Evolutionary conservation across 2,329 filamentous ascomycete species (phyloP).

Genomic region (Diaporthe citri): DNA sequence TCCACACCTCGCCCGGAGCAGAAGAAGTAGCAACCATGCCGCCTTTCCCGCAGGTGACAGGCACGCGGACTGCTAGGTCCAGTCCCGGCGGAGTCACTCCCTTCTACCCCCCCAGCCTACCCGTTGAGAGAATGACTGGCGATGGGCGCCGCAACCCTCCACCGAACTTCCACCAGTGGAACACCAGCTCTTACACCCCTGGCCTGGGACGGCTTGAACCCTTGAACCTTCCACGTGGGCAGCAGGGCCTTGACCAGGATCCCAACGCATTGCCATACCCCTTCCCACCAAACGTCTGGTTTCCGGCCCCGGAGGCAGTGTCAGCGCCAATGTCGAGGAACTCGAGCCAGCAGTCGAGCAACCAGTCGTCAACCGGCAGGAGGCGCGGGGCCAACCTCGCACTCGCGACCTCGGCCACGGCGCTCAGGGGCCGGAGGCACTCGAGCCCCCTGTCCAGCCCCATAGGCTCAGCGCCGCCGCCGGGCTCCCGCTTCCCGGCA

Average conservation of each 20-base stretch:
- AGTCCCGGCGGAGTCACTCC: constrained; percentile 47
- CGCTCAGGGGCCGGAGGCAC: constrained; percentile 12
- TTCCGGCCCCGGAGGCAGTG: constrained; percentile 54
- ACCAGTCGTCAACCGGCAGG: constrained; percentile 44
- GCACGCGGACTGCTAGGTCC: constrained; percentile 49
- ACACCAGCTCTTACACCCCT: constrained; percentile 44
- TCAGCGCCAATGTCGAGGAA: constrained; percentile 65
- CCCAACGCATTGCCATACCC: constrained; percentile 44
- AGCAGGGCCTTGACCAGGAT: constrained; percentile 44
- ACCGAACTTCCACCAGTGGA: constrained; percentile 45
- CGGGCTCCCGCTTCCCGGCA: constrained; percentile 7
- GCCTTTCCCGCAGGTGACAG: constrained; percentile 26
- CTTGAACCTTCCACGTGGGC: constrained; percentile 37
- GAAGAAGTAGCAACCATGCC: constrained; percentile 28
- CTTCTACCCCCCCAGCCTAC: constrained; percentile 46
- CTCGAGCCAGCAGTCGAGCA: constrained; percentile 54
- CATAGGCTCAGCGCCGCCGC: constrained; percentile 10
- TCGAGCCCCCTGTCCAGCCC: constrained; percentile 37
- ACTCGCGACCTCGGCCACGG: neutral
- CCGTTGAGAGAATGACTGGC: constrained; percentile 35
- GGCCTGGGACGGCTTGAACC: constrained; percentile 35
- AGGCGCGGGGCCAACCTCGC: constrained; percentile 42
- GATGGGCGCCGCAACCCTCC: constrained; percentile 28
- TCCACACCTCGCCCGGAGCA: constrained; percentile 31
- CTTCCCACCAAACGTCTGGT: constrained; percentile 45